Percentiles rank a stretch among this genome's conserved stretches.
Conservation (phyloP, 225 moss, liverwort and hornwort species). For the Polytrichum commune region DNA sequence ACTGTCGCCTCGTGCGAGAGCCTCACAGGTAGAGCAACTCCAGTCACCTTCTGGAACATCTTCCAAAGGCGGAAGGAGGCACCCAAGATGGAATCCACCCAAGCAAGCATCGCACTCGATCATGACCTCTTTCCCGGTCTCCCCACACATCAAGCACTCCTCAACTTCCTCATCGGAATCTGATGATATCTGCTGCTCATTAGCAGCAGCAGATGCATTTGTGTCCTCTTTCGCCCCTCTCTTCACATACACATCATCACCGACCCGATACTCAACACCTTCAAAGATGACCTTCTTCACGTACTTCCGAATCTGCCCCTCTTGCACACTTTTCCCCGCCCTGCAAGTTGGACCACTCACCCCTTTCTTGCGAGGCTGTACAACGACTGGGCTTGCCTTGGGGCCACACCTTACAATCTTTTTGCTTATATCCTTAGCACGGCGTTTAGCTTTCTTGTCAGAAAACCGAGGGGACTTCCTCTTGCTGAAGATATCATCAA, state of each 20-base stretch:
- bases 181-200: constrained; percentile 19
- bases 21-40: constrained; percentile 64
- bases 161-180: constrained; percentile 88
- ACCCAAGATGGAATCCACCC: constrained; percentile 73
- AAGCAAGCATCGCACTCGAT: constrained; percentile 88
- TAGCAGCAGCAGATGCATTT: not conserved
- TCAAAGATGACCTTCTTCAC: constrained; percentile 43
- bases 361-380: constrained; percentile 8
- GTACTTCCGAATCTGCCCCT: constrained; percentile 22
- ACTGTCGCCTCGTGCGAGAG: constrained; percentile 48
- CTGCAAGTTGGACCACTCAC: constrained; percentile 20
- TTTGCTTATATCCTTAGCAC: not conserved
- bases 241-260: constrained; percentile 83
- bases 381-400: constrained; percentile 7
- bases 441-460: constrained; percentile 9
- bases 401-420: constrained; percentile 10
- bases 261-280: constrained; percentile 55
- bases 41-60: constrained; percentile 91
- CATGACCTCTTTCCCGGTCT: constrained; percentile 46
- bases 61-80: constrained; percentile 73
- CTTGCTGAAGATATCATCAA: not conserved
- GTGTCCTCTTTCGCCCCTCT: constrained; percentile 29
- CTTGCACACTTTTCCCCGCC: constrained; percentile 19
- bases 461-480: constrained; percentile 46
- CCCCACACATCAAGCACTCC: constrained; percentile 78